phyloP scores from a whole-genome alignment of 495 filamentous ascomycete genomes.

The Aspergillus cristatus region DNA sequence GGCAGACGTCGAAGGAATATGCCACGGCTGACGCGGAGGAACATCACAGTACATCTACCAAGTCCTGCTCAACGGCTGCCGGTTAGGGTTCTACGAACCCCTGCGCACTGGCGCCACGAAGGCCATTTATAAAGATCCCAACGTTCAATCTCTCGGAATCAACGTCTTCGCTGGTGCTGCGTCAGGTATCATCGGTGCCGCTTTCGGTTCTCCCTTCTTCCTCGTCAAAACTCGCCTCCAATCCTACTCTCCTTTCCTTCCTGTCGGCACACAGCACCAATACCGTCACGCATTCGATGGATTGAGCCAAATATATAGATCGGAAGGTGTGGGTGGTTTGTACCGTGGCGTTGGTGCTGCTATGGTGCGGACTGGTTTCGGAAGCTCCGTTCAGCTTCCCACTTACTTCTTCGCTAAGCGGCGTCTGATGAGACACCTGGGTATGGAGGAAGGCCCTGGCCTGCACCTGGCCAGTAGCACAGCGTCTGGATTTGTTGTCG shows the following conservation, averaged over 20 bases:
- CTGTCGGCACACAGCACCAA: conserved; percentile 90
- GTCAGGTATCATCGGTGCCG: conserved; percentile 83
- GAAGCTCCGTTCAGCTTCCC: conserved; percentile 87
- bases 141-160: conserved; percentile 70
- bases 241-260: conserved; percentile 87
- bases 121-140: conserved; percentile 58
- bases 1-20: no score
- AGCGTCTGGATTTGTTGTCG: conserved; percentile 90
- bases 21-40: conserved; percentile 4
- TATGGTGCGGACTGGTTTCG: conserved; percentile 96
- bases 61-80: conserved; percentile 90
- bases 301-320: conserved; percentile 61
- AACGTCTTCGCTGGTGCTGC: conserved; percentile 88
- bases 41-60: conserved; percentile 79
- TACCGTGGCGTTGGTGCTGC: conserved; percentile 87
- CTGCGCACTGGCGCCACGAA: conserved; percentile 61
- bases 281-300: conserved; percentile 85
- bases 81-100: conserved; percentile 96
- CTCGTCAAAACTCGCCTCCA: conserved; percentile 96
- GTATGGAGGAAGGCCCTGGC: conserved; percentile 83
- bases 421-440: conserved; percentile 65
- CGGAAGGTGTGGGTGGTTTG: conserved; percentile 70
- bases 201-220: conserved; percentile 91
- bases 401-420: conserved; percentile 99
- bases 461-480: conserved; percentile 85